Evolutionary conservation across 2,329 filamentous ascomycete genomes (phyloP).

Genomic region (Tolypocladium endophyticum): DNA sequence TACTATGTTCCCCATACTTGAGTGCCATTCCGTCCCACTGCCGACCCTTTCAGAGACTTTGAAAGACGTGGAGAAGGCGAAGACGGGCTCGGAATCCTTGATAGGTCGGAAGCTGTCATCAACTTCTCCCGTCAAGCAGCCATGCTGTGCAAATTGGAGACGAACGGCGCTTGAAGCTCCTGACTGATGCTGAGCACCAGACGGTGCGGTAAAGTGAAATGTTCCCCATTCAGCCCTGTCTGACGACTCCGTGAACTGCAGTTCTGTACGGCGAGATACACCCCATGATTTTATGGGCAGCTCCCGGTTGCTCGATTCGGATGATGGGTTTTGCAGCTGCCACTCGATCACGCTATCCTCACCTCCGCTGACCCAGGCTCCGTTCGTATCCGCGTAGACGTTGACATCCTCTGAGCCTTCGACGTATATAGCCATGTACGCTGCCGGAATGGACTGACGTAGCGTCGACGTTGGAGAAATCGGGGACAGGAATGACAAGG

Average conservation of each 20-base stretch:
- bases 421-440: constrained; percentile 63
- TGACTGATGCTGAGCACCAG: constrained; percentile 56
- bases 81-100: constrained; percentile 70
- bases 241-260: constrained; percentile 61
- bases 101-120: constrained; percentile 59
- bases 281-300: constrained; percentile 54
- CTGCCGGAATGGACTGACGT: constrained; percentile 71
- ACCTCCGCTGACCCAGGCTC: constrained; percentile 75
- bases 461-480: constrained; percentile 74
- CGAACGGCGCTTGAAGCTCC: constrained; percentile 58
- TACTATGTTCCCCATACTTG: constrained; percentile 38
- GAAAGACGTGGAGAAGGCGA: constrained; percentile 65
- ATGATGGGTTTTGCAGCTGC: constrained; percentile 35
- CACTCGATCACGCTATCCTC: constrained; percentile 59
- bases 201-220: constrained; percentile 64
- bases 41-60: constrained; percentile 28
- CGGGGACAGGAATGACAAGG: constrained; percentile 55
- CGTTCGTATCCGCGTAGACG: constrained; percentile 58
- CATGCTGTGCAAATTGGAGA: constrained; percentile 57
- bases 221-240: constrained; percentile 81
- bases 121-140: constrained; percentile 53
- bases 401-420: constrained; percentile 55
- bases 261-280: constrained; percentile 47
- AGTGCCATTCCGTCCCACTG: neutral
- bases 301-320: constrained; percentile 7